Conservation (phyloP, 345 rosid genomes). For the Populus davidiana region DNA sequence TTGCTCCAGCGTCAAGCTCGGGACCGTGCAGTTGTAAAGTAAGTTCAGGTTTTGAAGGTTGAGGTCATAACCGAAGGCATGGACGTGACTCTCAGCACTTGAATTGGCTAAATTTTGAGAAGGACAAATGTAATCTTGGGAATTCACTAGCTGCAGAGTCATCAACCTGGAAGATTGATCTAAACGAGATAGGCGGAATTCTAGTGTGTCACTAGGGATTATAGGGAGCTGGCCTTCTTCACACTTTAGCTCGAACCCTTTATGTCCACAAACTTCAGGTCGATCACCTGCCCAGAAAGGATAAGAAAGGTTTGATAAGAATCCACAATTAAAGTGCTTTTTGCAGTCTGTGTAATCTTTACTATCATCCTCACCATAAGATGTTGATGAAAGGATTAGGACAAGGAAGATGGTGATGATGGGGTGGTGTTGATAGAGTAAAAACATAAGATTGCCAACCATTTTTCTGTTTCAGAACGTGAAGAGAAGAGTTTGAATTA, state of each 20-base stretch:
- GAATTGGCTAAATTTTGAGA: background rate
- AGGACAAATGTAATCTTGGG: conserved; percentile 20
- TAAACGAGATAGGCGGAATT: conserved; percentile 5
- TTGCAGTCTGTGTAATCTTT: conserved; percentile 23
- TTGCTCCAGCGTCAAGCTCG: background rate
- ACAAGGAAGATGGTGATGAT: conserved; percentile 16
- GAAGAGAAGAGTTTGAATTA: background rate
- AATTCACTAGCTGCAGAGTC: conserved; percentile 20
- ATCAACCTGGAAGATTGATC: background rate
- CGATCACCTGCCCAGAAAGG: conserved; percentile 51
- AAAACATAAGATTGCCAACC: background rate
- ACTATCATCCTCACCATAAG: conserved; percentile 16
- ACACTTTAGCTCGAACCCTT: conserved; percentile 36
- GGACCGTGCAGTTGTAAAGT: conserved; percentile 20
- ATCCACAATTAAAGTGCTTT: conserved; percentile 32
- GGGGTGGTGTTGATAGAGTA: background rate
- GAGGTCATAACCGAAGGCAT: background rate
- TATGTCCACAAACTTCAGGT: conserved; percentile 33
- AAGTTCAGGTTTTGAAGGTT: conserved; percentile 19
- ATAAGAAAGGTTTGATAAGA: conserved; percentile 15
- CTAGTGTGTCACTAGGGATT: background rate
- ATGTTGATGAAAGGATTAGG: conserved; percentile 20
- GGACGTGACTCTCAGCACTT: background rate
- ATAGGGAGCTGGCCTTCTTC: background rate
- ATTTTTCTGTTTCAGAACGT: background rate